A percentile compares a stretch with the other conserved stretches of the same genome.
Evolutionary conservation across 2,329 filamentous ascomycete genomes (phyloP).

Genomic region (Penicillium frequentans): DNA sequence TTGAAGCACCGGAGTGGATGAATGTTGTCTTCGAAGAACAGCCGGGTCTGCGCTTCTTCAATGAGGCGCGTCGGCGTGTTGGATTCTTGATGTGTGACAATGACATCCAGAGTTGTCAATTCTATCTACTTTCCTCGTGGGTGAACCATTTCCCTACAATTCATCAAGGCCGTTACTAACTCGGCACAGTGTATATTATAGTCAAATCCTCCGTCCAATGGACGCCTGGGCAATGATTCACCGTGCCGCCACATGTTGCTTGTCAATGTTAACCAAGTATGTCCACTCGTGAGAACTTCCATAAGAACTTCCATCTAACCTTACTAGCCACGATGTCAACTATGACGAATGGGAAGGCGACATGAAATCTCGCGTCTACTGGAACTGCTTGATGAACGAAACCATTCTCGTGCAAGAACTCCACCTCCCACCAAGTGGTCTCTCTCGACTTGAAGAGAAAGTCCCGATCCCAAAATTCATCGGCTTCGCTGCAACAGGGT

Average conservation of each 20-base stretch:
- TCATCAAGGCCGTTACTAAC: conserved; percentile 9
- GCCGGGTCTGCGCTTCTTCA: conserved; percentile 54
- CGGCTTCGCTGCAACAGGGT: conserved; percentile 40
- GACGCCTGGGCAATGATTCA: conserved; percentile 57
- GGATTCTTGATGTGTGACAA: conserved; percentile 54
- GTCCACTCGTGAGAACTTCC: conserved; percentile 4
- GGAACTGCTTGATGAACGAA: conserved; percentile 58
- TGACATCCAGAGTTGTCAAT: conserved; percentile 53
- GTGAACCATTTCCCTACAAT: conserved; percentile 1
- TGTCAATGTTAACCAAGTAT: conserved; percentile 48
- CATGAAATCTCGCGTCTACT: conserved; percentile 57
- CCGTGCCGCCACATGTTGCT: conserved; percentile 52
- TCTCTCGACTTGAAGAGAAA: conserved; percentile 53
- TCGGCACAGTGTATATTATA: conserved; percentile 45
- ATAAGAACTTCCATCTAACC: neutral
- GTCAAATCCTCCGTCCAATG: conserved; percentile 53
- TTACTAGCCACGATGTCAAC: conserved; percentile 37
- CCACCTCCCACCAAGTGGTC: conserved; percentile 52
- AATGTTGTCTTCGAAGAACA: conserved; percentile 41
- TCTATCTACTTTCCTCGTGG: conserved; percentile 52
- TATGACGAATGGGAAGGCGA: conserved; percentile 56
- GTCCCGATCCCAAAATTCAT: conserved; percentile 57
- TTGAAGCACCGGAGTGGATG: conserved; percentile 41
- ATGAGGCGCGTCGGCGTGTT: conserved; percentile 53
- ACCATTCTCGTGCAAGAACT: conserved; percentile 57